Evolutionary conservation across 202 grass and related monocot genomes (phyloP).

Genomic region (Setaria italica): DNA sequence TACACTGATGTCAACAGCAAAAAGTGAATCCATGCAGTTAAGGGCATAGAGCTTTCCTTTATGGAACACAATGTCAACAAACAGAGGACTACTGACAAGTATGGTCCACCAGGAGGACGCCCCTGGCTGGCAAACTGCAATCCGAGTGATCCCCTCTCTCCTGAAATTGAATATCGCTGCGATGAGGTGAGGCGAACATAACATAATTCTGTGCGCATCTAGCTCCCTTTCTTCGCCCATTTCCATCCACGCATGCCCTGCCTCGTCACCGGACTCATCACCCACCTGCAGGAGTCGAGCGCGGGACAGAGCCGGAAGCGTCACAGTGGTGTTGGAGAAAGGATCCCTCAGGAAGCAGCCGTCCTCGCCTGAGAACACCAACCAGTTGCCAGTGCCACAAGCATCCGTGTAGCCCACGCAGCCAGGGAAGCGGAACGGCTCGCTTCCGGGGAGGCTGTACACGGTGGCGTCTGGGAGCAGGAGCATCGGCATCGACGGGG

Average conservation of each 20-base stretch:
- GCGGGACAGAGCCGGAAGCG: background rate
- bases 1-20: background rate
- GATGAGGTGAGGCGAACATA: background rate
- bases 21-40: background rate
- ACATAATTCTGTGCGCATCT: background rate
- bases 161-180: background rate
- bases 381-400: background rate
- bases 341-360: background rate
- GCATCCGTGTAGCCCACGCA: background rate
- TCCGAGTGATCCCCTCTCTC: background rate
- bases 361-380: background rate
- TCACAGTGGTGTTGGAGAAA: background rate
- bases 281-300: background rate
- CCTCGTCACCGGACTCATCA: background rate
- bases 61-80: background rate
- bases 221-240: background rate
- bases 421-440: background rate
- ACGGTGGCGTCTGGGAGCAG: too few species aligned
- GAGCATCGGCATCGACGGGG: too few species aligned
- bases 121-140: slow-evolving; percentile 15
- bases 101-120: slow-evolving; percentile 16
- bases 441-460: background rate
- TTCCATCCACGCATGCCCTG: too few species aligned
- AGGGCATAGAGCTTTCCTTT: background rate
- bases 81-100: background rate